Conservation (phyloP, 2,329 filamentous ascomycete genomes). For the Plectosphaerella sp. region DNA sequence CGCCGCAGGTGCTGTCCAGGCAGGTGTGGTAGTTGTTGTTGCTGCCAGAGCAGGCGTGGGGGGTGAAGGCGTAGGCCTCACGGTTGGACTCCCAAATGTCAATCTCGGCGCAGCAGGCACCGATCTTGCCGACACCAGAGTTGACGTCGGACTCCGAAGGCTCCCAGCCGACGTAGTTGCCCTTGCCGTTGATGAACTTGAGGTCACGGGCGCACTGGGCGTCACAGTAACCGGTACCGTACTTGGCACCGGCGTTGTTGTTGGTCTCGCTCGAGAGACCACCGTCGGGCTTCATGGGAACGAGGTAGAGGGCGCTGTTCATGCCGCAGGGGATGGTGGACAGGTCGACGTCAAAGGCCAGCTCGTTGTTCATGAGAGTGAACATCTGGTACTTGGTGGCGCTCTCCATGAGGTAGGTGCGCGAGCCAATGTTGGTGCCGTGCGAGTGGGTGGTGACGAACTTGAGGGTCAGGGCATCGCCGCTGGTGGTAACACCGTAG, state of each 20-base stretch:
- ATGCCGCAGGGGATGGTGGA: constrained; percentile 57
- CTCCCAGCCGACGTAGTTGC: constrained; percentile 17
- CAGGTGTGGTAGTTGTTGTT: constrained; percentile 13
- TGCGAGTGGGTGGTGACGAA: constrained; percentile 41
- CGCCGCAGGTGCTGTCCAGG: constrained; percentile 33
- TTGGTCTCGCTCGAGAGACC: constrained; percentile 38
- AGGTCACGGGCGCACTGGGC: constrained; percentile 41
- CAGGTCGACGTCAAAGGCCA: constrained; percentile 61
- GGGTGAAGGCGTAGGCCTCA: constrained; percentile 17
- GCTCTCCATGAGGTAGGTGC: constrained; percentile 51
- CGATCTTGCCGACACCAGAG: constrained; percentile 15
- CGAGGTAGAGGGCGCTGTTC: constrained; percentile 49
- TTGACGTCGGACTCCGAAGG: constrained; percentile 13
- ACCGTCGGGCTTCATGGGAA: constrained; percentile 46
- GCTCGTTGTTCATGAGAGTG: constrained; percentile 53
- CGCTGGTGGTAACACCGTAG: constrained; percentile 38
- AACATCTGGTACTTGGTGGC: constrained; percentile 52
- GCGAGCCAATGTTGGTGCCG: constrained; percentile 30
- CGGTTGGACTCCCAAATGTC: constrained; percentile 21
- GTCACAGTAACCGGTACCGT: constrained; percentile 52
- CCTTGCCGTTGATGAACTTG: constrained; percentile 44
- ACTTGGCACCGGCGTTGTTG: constrained; percentile 44
- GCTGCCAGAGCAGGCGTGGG: constrained; percentile 14
- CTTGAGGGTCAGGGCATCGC: constrained; percentile 39
- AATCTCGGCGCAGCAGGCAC: constrained; percentile 19